Conservation (phyloP, 139 green algal genomes). For the Chara braunii region DNA sequence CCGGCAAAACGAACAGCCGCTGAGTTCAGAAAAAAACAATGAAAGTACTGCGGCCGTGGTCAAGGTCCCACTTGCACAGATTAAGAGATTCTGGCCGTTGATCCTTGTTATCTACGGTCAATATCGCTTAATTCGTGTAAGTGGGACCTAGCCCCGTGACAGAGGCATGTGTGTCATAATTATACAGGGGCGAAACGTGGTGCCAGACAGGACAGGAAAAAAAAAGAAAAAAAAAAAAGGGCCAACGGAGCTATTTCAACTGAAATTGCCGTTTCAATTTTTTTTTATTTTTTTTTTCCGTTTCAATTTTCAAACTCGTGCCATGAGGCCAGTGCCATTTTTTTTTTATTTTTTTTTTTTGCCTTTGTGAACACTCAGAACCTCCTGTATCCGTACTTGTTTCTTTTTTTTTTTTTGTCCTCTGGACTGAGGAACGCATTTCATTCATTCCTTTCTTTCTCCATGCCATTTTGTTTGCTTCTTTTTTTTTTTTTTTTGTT, state of each 20-base stretch:
- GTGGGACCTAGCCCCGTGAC: no score
- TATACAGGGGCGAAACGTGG: conserved; percentile 75
- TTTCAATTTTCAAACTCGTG: background rate
- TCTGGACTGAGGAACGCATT: conserved; percentile 45
- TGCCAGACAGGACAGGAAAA: conserved; percentile 63
- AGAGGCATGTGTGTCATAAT: no score
- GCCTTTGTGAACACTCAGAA: background rate
- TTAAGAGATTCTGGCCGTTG: no score
- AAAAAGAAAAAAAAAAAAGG: conserved; percentile 55
- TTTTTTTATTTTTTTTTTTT: background rate
- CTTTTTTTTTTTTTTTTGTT: no score
- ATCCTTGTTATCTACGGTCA: no score
- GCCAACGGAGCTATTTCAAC: conserved; percentile 70
- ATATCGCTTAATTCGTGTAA: no score
- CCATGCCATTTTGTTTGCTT: no score
- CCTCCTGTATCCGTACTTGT: background rate
- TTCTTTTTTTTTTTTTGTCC: conserved; percentile 23
- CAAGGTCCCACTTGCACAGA: no score
- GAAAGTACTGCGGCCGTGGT: no score
- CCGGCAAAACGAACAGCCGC: no score
- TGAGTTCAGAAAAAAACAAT: no score
- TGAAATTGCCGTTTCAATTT: background rate
- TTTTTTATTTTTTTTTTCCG: background rate
- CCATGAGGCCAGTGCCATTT: background rate
- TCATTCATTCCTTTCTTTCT: no score